A percentile compares a stretch with the other conserved stretches of the same genome.
Conservation (phyloP, 768 basidiomycete species). For the Phaeolepiota aurea region DNA sequence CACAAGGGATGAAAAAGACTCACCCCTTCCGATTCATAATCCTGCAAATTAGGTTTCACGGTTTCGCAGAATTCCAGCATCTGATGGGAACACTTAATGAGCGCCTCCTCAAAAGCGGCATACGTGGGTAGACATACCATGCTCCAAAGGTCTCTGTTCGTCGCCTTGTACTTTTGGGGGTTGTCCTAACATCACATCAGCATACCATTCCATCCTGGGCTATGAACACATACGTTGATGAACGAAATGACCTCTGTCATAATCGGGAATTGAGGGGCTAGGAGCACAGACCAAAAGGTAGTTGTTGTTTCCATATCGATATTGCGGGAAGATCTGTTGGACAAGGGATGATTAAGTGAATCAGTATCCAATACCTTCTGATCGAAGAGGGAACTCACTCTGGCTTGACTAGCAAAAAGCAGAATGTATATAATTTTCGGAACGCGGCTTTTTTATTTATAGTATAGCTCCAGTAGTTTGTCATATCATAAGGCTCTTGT, state of each 20-base stretch:
- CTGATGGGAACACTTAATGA: constrained; percentile 22
- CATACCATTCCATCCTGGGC: no score
- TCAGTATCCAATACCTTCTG: no score
- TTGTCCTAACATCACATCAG: constrained; percentile 25
- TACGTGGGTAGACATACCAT: constrained; percentile 46
- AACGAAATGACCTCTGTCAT: constrained; percentile 59
- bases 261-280: constrained; percentile 59
- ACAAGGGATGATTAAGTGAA: neutral
- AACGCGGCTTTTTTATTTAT: constrained; percentile 45
- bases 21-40: constrained; percentile 75
- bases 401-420: constrained; percentile 64
- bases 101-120: constrained; percentile 5
- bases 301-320: constrained; percentile 72
- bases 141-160: constrained; percentile 80
- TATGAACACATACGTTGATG: constrained; percentile 49
- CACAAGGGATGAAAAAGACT: constrained; percentile 20
- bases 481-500: constrained; percentile 46
- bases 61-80: constrained; percentile 71
- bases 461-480: constrained; percentile 41
- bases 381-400: constrained; percentile 37
- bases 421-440: constrained; percentile 58
- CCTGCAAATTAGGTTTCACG: constrained; percentile 47
- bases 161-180: constrained; percentile 60
- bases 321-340: constrained; percentile 54
- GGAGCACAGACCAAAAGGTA: constrained; percentile 70